Evolutionary conservation across 257 asterid genomes (phyloP), one percentile per base, ranked within the genome.

Genomic region (Nyctanthes arbortristis): DNA sequence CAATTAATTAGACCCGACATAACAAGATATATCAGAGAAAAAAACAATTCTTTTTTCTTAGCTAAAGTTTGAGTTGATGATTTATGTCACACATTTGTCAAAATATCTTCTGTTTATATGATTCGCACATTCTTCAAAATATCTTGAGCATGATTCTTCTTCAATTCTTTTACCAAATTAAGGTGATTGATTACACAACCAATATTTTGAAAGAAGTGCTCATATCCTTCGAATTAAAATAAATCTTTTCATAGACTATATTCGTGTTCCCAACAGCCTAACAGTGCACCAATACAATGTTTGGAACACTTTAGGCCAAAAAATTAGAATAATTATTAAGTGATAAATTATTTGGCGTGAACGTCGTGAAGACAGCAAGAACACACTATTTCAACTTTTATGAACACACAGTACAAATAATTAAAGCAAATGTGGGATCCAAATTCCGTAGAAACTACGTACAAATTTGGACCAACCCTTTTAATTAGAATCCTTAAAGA

Each of bases 401-500:
- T 20, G 5, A 29, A 34, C 32, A 62, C 37, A 24, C 8, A 37
- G 22, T 13, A 35, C 55, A 11, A 27, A 70, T 58, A 30, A 40
- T 58, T 65, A 77, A 77, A 77, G 81, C 63, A 39, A 61, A 56
- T 20, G n/a, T n/a, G 66, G 32, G 69, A 47, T 70, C 34, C 61
- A 63, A 60, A 74, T 69, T 78, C 74, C 76, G 71, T 73, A 73
- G 79, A 33, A 4, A 28, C 22, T 16, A 65, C 73, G 73, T 78
- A 78, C 79, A 73, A 73, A 58, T 69, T 78, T 43, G 63, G 76
- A 68, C 75, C 45, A 14, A 60, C 14, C 71, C 49, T 73, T 36
- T 31, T 30, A 73, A n/a, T n/a, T n/a, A 67, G 81, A 80, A 76
- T 76, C 79, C 77, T 67, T 61, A 76, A 80, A 73, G 79, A 43